These are phyloP conservation scores for Colletotrichum sp. DNA, from an alignment of 2,329 filamentous ascomycete genomes.

Conservation along the genomic window DNA sequence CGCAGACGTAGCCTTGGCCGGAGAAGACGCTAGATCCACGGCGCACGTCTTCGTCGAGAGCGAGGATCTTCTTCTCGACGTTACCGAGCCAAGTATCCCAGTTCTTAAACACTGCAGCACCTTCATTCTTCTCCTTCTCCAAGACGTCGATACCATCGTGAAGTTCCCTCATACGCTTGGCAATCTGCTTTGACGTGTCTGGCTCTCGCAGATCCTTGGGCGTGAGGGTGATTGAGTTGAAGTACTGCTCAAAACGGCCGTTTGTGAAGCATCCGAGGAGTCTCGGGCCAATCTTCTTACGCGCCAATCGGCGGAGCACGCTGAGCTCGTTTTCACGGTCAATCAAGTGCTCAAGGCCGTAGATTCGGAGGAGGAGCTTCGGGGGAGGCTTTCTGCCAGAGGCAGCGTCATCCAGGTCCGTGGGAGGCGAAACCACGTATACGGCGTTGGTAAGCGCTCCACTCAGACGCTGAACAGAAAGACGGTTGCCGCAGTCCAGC, in stretches of 20 bases:
- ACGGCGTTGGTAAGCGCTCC: slow-evolving; percentile 96
- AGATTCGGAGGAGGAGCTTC: slow-evolving; percentile 88
- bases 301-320: slow-evolving; percentile 83
- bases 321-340: slow-evolving; percentile 89
- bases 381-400: slow-evolving; percentile 51
- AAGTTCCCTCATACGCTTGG: slow-evolving; percentile 95
- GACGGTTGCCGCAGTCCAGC: slow-evolving; percentile 69
- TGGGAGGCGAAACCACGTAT: slow-evolving; percentile 88
- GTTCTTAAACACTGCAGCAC: slow-evolving; percentile 86
- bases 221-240: slow-evolving; percentile 83
- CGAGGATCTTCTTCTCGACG: slow-evolving; percentile 63
- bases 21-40: slow-evolving; percentile 32
- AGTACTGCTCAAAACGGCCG: slow-evolving; percentile 93
- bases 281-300: slow-evolving; percentile 91
- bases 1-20: slow-evolving; percentile 73
- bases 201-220: slow-evolving; percentile 77
- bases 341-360: slow-evolving; percentile 95
- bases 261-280: slow-evolving; percentile 92
- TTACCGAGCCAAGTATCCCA: slow-evolving; percentile 91
- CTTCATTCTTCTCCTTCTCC: slow-evolving; percentile 75
- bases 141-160: slow-evolving; percentile 93
- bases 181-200: slow-evolving; percentile 89
- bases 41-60: slow-evolving; percentile 62
- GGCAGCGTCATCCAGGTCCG: slow-evolving; percentile 51
- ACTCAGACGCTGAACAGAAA: slow-evolving; percentile 79